A percentile compares a stretch with the other conserved stretches of the same genome.
These are phyloP conservation scores for Alisma plantagoaquatica DNA, from an alignment of 106 monocot genomes.

Conservation along the genomic window DNA sequence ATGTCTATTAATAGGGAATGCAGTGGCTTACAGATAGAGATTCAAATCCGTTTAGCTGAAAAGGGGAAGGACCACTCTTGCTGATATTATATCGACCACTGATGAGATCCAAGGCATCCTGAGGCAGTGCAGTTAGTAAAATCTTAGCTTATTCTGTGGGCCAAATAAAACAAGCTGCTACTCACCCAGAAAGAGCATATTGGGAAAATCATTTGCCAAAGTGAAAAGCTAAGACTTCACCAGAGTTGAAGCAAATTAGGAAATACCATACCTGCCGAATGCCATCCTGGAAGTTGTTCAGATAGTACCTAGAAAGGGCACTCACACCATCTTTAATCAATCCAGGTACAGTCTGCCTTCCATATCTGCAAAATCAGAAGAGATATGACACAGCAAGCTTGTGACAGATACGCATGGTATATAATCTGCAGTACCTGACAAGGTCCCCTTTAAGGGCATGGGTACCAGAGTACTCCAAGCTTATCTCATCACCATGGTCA, in stretches of 20 bases:
- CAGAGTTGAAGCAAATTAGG: neutral
- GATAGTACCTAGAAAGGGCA: slow-evolving; percentile 87
- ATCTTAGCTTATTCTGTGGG: too few relatives aligned
- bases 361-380: slow-evolving; percentile 44
- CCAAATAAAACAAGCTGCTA: too few relatives aligned
- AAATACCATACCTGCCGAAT: slow-evolving; percentile 57
- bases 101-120: slow-evolving; percentile 92
- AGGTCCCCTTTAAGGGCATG: slow-evolving; percentile 86
- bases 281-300: slow-evolving; percentile 98
- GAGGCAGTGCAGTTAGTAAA: too few relatives aligned
- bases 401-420: neutral
- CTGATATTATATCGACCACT: slow-evolving; percentile 59
- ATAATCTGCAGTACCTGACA: slow-evolving; percentile 41
- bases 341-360: slow-evolving; percentile 76
- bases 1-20: too few relatives aligned
- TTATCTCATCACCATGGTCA: slow-evolving; percentile 92
- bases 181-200: too few relatives aligned
- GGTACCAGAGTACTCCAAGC: slow-evolving; percentile 88
- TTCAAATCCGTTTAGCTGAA: slow-evolving; percentile 69
- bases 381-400: neutral
- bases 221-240: too few relatives aligned
- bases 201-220: too few relatives aligned
- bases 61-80: slow-evolving; percentile 46
- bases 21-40: slow-evolving; percentile 59
- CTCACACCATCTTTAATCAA: slow-evolving; percentile 88